phyloP scores from a whole-genome alignment of 371 early-diverging fungal species.

The Nematocida sp. region DNA sequence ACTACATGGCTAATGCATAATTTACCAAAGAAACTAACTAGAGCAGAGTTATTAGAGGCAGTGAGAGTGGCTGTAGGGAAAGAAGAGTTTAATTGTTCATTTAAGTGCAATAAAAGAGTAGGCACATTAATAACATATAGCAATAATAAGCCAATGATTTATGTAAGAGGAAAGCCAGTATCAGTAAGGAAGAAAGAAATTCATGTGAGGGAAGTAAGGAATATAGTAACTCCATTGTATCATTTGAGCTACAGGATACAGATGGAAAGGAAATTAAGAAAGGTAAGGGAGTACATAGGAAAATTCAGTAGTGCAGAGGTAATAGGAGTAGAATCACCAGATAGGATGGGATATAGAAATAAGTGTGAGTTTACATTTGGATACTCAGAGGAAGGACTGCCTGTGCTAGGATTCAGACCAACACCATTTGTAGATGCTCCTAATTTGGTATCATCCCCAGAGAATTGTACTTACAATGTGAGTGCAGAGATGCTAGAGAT shows the following conservation, averaged over 20 bases:
- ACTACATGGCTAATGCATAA: constrained; percentile 35
- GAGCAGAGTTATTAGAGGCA: constrained; percentile 3
- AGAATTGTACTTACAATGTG: constrained; percentile 25
- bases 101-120: constrained; percentile 5
- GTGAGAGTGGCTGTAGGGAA: not conserved
- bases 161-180: not conserved
- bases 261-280: constrained; percentile 13
- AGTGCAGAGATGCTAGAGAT: constrained; percentile 31
- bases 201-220: constrained; percentile 10
- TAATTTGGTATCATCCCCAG: constrained; percentile 25
- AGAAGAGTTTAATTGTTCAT: constrained; percentile 17
- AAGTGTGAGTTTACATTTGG: constrained; percentile 77
- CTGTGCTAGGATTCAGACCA: constrained; percentile 70
- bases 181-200: constrained; percentile 11
- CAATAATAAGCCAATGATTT: constrained; percentile 5
- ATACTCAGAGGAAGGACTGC: constrained; percentile 66
- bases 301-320: not conserved
- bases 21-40: constrained; percentile 14
- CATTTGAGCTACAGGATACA: constrained; percentile 25
- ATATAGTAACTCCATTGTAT: constrained; percentile 47
- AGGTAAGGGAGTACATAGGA: not conserved
- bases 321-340: constrained; percentile 68
- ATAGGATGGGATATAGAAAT: constrained; percentile 68
- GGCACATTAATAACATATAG: constrained; percentile 26
- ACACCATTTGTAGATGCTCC: constrained; percentile 66